phyloP scores from a whole-genome alignment of 2,329 filamentous ascomycete genomes.

The Neospermospora avenae region DNA sequence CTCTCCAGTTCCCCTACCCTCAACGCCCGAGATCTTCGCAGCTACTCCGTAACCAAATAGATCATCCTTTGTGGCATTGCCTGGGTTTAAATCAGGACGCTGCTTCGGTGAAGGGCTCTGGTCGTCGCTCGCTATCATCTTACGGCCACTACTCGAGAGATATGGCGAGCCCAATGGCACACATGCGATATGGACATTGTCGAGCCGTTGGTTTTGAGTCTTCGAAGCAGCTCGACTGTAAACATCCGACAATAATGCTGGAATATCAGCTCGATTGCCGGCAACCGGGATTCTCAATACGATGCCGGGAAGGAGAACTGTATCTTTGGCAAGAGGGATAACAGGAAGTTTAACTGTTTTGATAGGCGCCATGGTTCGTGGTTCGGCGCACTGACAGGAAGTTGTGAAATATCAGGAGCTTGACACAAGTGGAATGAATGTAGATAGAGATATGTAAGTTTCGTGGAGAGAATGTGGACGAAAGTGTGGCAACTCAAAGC shows the following conservation, averaged over 20 bases:
- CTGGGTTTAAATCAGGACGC: constrained; percentile 49
- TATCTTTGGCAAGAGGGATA: constrained; percentile 76
- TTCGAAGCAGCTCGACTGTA: constrained; percentile 73
- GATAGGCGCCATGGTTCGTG: constrained; percentile 22
- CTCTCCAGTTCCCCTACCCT: constrained; percentile 71
- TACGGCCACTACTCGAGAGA: constrained; percentile 71
- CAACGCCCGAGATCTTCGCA: constrained; percentile 73
- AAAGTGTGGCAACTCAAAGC: constrained; percentile 4
- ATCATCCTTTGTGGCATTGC: constrained; percentile 63
- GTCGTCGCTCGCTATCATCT: constrained; percentile 65
- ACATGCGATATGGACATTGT: constrained; percentile 76
- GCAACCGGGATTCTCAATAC: constrained; percentile 81
- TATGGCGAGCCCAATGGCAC: constrained; percentile 78
- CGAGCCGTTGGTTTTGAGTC: constrained; percentile 60
- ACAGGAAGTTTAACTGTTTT: constrained; percentile 56
- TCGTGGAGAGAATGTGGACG: constrained; percentile 1
- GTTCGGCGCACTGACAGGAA: not conserved
- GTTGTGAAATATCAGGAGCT: not conserved
- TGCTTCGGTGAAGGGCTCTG: constrained; percentile 36
- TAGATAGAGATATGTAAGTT: not conserved
- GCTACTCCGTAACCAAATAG: constrained; percentile 81
- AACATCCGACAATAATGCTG: constrained; percentile 79
- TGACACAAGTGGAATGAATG: not conserved
- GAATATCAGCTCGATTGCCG: constrained; percentile 77
- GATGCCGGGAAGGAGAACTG: constrained; percentile 81